phyloP scores from a whole-genome alignment of 140 eudicot genomes.

The Bidens hawaiensis region DNA sequence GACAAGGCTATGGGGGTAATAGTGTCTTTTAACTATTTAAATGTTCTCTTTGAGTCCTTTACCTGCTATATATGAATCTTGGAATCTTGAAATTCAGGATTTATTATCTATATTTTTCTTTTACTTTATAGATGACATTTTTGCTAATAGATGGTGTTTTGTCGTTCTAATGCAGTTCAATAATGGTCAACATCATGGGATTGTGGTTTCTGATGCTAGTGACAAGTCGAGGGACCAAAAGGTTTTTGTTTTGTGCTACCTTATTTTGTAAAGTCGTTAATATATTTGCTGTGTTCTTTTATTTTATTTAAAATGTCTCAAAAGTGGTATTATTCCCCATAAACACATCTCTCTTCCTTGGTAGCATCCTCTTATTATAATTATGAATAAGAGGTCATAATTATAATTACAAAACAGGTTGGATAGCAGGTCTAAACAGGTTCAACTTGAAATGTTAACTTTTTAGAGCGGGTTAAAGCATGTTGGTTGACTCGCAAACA shows the following conservation, averaged over 20 bases:
- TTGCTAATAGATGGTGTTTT: constrained; percentile 13
- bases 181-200: constrained; percentile 32
- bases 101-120: not conserved
- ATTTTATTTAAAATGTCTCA: not conserved
- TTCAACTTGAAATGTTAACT: no score
- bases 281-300: not conserved
- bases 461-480: no score
- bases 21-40: constrained; percentile 1
- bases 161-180: constrained; percentile 42
- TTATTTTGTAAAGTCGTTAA: not conserved
- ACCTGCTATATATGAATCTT: not conserved
- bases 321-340: not conserved
- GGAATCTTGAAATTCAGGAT: not conserved
- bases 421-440: not conserved
- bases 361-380: not conserved
- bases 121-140: not conserved
- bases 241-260: constrained; percentile 38
- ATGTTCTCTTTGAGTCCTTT: not conserved
- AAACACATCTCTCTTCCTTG: not conserved
- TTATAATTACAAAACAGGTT: not conserved
- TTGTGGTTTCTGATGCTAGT: constrained; percentile 68
- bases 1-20: constrained; percentile 68
- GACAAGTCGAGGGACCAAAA: constrained; percentile 86
- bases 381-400: not conserved
- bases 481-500: not conserved